Evolutionary conservation across 2,329 filamentous ascomycete species (phyloP).

Genomic region (Pseudogymnoascus sp.): DNA sequence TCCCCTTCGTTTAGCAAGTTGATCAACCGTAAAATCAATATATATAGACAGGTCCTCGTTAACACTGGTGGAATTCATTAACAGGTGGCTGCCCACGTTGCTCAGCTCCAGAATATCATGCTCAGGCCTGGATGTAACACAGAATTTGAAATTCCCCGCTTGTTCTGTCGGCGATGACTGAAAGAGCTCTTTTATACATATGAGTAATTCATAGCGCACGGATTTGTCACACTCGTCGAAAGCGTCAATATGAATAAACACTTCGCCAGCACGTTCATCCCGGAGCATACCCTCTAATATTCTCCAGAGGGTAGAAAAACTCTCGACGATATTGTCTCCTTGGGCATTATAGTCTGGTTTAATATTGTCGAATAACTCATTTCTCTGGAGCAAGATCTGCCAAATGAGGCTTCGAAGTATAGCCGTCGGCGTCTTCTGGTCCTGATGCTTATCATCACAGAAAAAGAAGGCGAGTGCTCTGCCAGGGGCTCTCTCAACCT

Average conservation of each 20-base stretch:
- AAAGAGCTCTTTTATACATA: background rate
- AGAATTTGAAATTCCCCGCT: background rate
- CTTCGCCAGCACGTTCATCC: background rate
- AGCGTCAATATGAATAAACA: background rate
- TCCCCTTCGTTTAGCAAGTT: background rate
- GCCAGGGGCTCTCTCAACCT: background rate
- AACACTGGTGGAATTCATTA: background rate
- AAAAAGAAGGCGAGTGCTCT: background rate
- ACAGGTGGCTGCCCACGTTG: background rate
- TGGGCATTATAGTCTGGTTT: background rate
- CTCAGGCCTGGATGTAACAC: background rate
- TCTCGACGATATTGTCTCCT: background rate
- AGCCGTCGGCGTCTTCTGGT: background rate
- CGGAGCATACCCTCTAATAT: background rate
- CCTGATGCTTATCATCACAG: constrained; percentile 5
- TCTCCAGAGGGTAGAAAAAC: background rate
- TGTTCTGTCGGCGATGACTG: background rate
- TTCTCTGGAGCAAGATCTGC: constrained; percentile 2
- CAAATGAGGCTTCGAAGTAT: constrained; percentile 10
- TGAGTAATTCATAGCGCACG: background rate
- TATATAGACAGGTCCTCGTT: background rate
- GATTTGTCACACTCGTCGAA: background rate
- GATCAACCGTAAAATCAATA: background rate
- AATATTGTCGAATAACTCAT: background rate
- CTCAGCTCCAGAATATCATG: background rate